Evolutionary conservation across 2,329 filamentous ascomycete species (phyloP), one percentile per base, ranked within the genome.

Genomic region (Cercospora nicotianae): DNA sequence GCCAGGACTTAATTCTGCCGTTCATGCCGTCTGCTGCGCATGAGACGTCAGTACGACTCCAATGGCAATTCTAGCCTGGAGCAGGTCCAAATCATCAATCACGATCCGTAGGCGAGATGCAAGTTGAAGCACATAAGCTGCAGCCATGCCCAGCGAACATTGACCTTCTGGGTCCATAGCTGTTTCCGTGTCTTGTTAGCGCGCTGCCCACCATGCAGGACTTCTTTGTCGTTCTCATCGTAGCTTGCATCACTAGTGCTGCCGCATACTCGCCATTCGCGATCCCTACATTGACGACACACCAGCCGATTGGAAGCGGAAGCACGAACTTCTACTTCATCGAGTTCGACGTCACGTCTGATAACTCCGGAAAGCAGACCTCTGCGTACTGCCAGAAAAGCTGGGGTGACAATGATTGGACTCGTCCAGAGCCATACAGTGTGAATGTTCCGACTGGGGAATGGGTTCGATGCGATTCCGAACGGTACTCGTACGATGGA

Each of bases 271-370:
- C 64, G n/a, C 23, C 67, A 1, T 68, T 70, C 62, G 20, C 12
- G 5, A 64, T 69, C 3, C 58, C 69, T 1, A 31, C 57, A 8
- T 13, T 77, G 20, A 72, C 63, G 16, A 71, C 74, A 5, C 72
- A 75, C 39, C 72, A 75, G 62, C 75, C 75, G 7, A 76, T 72
- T 33, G 75, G 75, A 59, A 69, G 69, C 33, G 74, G 74, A 18
- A 67, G 73, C 36, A 70, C 68, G 23, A 74, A 76, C 63, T 74
- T 71, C 69, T 77, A 76, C 67, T 59, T 61, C 53, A 70, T 76
- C 65, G 66, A 66, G 1, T 75, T 76, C 65, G 70, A 70, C 13
- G 64, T 75, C 42, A 71, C 64, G 20, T 71, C 68, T 26, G 42
- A 68, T 13, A 71, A 68, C 36, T 68, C 71, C 26, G 65, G 69